Base-by-base conservation (phyloP, 2,329 filamentous ascomycete species). In the Claviceps cyperi region DNA sequence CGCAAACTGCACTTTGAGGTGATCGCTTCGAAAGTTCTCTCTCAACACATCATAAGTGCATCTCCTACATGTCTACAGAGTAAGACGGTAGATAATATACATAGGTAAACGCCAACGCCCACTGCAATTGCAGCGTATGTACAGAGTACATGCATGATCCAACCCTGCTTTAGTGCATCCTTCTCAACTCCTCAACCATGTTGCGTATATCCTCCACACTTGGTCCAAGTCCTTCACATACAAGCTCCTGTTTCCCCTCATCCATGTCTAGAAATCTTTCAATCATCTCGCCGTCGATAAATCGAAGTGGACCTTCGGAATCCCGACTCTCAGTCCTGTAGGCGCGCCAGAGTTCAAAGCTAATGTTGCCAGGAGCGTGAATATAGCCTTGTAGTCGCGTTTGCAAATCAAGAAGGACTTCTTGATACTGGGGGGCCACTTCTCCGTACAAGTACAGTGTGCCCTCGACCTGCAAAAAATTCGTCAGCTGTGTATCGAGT, bases 271-370 rank as follows among this genome's bases (percentile, higher is more conserved):
- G 65, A 61, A 96, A 96, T 48, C 79, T 68, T 67, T 97, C 91
- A 13, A 98, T 74, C 59, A 97, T 72, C 63, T 96, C 91, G 0
- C 91, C 92, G 60, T 98, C 92, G 13, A 98, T 78, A 59, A 97
- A 97, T 1, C 91, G 76, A 60, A 80, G 86, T 0, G 92, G 91
- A 39, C 84, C 86, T 0, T 85, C 81, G 0, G 84, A 86, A 2
- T 84, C 81, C 0, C 79, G 77, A 52, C 85, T 78, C 22, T 79
- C 72, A 49, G 81, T 94, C 53, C 80, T 80, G 69, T 91, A 94
- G 0, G 84, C 84, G n/a, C 92, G 78, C 69, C 86, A 98, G 21
- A 75, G 72, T 39, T 80, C 77, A 64, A 95, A 97, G 0, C 81
- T 74, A 46, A 94, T 77, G 46, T 81, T 71, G 0, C 92, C 92